These are phyloP conservation scores for Colletotrichum simmondsii DNA, from an alignment of 2,329 filamentous ascomycete genomes.

Conservation along the genomic window DNA sequence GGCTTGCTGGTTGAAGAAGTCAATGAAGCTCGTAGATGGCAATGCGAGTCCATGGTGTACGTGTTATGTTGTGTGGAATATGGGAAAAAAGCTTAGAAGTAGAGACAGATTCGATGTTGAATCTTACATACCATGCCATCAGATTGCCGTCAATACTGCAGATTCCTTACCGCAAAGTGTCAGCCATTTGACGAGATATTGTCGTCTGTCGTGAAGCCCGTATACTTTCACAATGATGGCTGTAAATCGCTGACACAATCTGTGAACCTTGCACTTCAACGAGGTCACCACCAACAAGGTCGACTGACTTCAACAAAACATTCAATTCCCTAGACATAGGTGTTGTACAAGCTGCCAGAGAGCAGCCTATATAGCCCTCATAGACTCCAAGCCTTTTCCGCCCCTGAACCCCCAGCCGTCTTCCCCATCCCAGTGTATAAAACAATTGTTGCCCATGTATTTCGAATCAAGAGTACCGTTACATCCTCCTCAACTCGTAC, in stretches of 20 bases:
- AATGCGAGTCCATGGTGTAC: no score
- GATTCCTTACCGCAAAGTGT: no score
- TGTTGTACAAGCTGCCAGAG: slow-evolving; percentile 3
- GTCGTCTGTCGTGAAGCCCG: neutral
- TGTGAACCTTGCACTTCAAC: neutral
- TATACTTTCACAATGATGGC: neutral
- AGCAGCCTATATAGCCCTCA: slow-evolving; percentile 2
- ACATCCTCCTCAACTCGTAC: neutral
- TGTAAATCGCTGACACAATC: neutral
- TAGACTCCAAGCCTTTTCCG: neutral
- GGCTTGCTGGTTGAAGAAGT: no score
- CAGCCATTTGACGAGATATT: no score
- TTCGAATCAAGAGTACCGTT: neutral
- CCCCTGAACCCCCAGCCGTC: neutral
- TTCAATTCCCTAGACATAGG: neutral
- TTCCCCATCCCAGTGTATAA: neutral
- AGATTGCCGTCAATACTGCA: no score
- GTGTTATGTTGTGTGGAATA: no score
- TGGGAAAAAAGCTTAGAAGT: no score
- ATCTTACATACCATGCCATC: no score
- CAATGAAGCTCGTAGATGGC: no score
- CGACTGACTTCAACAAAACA: neutral
- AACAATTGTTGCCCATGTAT: slow-evolving; percentile 1
- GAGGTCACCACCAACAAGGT: no score
- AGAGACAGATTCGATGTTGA: no score